A percentile compares a stretch with the other conserved stretches of the same genome.
Evolutionary conservation across 495 filamentous ascomycete genomes (phyloP).

Genomic region (Xylaria flabelliformis): DNA sequence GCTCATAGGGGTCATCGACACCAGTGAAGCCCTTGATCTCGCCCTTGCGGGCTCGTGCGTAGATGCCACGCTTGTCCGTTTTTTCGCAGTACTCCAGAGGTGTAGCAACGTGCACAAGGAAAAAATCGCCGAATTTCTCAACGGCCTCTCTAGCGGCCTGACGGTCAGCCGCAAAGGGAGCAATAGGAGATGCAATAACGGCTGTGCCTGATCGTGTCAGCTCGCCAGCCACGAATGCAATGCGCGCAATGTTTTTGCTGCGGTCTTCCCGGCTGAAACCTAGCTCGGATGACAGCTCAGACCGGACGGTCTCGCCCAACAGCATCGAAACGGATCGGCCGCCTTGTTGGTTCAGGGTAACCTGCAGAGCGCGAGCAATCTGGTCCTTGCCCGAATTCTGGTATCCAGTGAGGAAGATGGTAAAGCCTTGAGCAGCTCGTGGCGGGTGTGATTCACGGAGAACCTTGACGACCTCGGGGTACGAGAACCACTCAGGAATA

Average conservation of each 20-base stretch:
- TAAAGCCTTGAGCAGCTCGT: slow-evolving; percentile 90
- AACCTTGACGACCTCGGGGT: slow-evolving; percentile 96
- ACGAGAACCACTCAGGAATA: slow-evolving; percentile 99
- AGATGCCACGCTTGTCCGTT: slow-evolving; percentile 94
- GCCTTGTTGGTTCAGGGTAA: slow-evolving; percentile 97
- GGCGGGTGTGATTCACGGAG: slow-evolving; percentile 94
- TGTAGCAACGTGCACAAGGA: slow-evolving; percentile 93
- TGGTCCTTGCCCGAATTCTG: slow-evolving; percentile 96
- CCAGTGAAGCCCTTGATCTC: slow-evolving; percentile 99
- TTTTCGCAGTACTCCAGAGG: slow-evolving; percentile 90
- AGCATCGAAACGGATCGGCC: slow-evolving; percentile 93
- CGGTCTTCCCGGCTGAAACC: slow-evolving; percentile 95
- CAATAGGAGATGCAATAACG: slow-evolving; percentile 97
- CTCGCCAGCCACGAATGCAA: slow-evolving; percentile 94
- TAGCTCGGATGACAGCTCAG: slow-evolving; percentile 91
- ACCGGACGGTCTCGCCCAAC: slow-evolving; percentile 91
- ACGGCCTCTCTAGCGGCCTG: slow-evolving; percentile 80
- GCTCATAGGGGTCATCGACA: slow-evolving; percentile 97
- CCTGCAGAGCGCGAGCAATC: slow-evolving; percentile 92
- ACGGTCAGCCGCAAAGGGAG: slow-evolving; percentile 83
- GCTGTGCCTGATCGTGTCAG: slow-evolving; percentile 91
- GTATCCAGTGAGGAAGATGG: slow-evolving; percentile 96
- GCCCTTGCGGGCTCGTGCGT: slow-evolving; percentile 79
- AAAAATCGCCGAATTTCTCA: slow-evolving; percentile 87
- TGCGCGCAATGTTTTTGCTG: slow-evolving; percentile 93